Evolutionary conservation across 2,329 filamentous ascomycete species (phyloP).

Genomic region (Talaromyces marneffei): DNA sequence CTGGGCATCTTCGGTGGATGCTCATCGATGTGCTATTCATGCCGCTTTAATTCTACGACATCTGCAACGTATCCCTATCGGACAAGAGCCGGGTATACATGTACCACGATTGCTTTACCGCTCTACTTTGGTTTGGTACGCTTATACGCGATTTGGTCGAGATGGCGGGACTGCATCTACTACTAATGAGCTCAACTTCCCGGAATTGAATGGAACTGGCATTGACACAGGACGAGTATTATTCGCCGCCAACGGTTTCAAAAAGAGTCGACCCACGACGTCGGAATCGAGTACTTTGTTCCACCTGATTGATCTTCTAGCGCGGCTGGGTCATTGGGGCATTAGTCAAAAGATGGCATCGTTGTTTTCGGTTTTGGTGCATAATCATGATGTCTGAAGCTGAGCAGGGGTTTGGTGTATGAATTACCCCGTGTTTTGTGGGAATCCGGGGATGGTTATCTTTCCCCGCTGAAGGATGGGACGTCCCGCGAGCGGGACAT

Average conservation of each 20-base stretch:
- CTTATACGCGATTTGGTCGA: conserved; percentile 15
- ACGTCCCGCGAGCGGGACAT: neutral
- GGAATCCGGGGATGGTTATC: neutral
- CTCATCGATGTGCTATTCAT: conserved; percentile 20
- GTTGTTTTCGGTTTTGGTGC: neutral
- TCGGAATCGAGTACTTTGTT: conserved; percentile 7
- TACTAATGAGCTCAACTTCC: neutral
- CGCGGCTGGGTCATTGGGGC: conserved; percentile 6
- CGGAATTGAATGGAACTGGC: neutral
- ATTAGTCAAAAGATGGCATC: conserved; percentile 10
- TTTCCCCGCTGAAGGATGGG: neutral
- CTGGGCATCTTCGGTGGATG: conserved; percentile 23
- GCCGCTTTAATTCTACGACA: conserved; percentile 20
- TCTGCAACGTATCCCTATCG: conserved; percentile 19
- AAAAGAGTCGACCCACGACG: conserved; percentile 1
- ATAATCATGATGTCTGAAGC: neutral
- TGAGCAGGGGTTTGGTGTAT: neutral
- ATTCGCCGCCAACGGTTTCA: conserved; percentile 9
- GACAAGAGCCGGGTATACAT: conserved; percentile 22
- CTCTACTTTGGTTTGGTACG: conserved; percentile 21
- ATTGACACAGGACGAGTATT: conserved; percentile 1
- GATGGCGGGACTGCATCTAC: neutral
- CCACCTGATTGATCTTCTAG: conserved; percentile 2
- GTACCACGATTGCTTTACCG: conserved; percentile 21
- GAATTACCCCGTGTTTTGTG: neutral